A percentile compares a stretch with the other conserved stretches of the same genome.
Evolutionary conservation across 345 rosid genomes (phyloP).

Genomic region (Gossypioides kirkii): DNA sequence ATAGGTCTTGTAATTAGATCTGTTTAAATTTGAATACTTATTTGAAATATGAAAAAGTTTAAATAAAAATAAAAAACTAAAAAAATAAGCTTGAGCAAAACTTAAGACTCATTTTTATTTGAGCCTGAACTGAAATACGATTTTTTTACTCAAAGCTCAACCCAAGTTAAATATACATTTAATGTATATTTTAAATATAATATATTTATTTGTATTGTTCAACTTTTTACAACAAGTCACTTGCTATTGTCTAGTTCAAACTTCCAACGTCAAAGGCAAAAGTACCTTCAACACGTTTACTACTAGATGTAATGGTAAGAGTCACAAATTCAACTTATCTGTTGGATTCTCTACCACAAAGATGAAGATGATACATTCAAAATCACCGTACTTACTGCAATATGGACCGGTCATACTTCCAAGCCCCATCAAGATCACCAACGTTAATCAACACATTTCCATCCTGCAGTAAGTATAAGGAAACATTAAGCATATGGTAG

Average conservation of each 20-base stretch:
- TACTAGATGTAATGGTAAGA: background rate
- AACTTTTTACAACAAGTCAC: background rate
- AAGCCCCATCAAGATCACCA: background rate
- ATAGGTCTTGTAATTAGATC: too few relatives aligned
- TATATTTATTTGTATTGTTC: too few relatives aligned
- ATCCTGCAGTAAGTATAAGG: background rate
- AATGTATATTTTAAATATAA: too few relatives aligned
- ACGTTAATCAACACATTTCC: background rate
- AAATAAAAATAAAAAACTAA: too few relatives aligned
- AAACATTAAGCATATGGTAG: background rate
- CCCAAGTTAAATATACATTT: too few relatives aligned
- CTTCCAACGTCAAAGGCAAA: background rate
- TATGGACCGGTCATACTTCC: too few relatives aligned
- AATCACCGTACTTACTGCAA: background rate
- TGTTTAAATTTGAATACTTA: too few relatives aligned
- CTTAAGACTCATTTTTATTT: too few relatives aligned
- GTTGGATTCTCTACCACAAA: background rate
- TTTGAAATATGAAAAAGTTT: too few relatives aligned
- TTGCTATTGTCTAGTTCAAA: background rate
- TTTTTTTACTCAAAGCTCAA: too few relatives aligned
- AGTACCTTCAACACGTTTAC: background rate
- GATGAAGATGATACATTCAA: background rate
- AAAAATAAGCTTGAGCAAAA: too few relatives aligned
- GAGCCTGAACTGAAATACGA: accelerated
- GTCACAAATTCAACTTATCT: background rate